These are phyloP conservation scores for Meripilus lineatus DNA, from an alignment of 1,284 basidiomycete genomes.

Conservation along the genomic window DNA sequence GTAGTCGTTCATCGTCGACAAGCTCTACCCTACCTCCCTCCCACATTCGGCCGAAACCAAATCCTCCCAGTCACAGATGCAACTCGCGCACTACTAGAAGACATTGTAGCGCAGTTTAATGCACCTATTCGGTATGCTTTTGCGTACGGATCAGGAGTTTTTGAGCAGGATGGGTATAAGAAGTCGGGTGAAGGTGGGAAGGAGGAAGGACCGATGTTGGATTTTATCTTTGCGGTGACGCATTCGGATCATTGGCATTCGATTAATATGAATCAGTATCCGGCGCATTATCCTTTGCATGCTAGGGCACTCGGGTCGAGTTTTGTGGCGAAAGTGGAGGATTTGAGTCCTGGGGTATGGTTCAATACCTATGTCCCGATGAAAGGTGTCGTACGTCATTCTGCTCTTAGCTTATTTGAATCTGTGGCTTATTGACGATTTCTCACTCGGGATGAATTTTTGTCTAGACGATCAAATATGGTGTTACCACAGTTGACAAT, in stretches of 20 bases:
- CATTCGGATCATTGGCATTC: conserved; percentile 92
- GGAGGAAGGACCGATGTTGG: conserved; percentile 75
- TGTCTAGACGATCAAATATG: conserved; percentile 89
- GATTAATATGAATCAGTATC: conserved; percentile 89
- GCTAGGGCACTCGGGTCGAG: conserved; percentile 77
- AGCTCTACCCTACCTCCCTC: conserved; percentile 52
- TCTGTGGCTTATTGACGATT: conserved; percentile 10
- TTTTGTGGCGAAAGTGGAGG: conserved; percentile 76
- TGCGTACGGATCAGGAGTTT: conserved; percentile 93
- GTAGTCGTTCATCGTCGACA: conserved; percentile 36
- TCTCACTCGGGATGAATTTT: background rate
- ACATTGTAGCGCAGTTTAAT: conserved; percentile 71
- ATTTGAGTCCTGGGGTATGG: conserved; percentile 88
- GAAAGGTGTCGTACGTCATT: conserved; percentile 59
- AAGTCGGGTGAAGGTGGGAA: conserved; percentile 21
- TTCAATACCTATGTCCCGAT: conserved; percentile 90
- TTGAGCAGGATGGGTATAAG: conserved; percentile 77
- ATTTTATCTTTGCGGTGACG: conserved; percentile 94
- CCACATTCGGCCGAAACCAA: conserved; percentile 78
- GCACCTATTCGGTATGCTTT: conserved; percentile 91
- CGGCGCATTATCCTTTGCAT: conserved; percentile 86
- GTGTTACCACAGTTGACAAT: conserved; percentile 90
- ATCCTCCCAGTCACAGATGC: conserved; percentile 71
- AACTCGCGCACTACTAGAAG: conserved; percentile 72
- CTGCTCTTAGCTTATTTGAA: conserved; percentile 4